phyloP scores from a whole-genome alignment of 1,139 yeast genomes.

The Diutina rugosa region DNA sequence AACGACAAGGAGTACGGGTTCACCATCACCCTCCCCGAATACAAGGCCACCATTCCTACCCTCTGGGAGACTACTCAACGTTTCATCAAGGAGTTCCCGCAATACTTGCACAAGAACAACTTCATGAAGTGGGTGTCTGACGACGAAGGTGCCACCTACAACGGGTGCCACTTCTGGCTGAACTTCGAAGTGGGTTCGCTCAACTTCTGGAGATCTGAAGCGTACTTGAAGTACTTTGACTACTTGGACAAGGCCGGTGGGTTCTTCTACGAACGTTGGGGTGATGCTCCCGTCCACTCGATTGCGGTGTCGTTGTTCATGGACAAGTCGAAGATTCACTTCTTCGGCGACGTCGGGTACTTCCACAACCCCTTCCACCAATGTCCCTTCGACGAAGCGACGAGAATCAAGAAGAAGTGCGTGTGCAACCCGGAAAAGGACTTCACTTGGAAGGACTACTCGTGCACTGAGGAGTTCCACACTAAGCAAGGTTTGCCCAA shows the following conservation, averaged over 20 bases:
- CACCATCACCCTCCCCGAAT: slow-evolving; percentile 1
- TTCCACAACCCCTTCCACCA: slow-evolving; percentile 2
- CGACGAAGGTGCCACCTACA: background rate
- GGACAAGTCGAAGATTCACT: slow-evolving; percentile 2
- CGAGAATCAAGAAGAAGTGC: slow-evolving; percentile 34
- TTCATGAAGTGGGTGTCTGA: background rate
- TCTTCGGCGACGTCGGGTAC: slow-evolving; percentile 2
- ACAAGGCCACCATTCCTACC: background rate
- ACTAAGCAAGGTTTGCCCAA: slow-evolving; percentile 29
- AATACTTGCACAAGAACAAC: slow-evolving; percentile 1
- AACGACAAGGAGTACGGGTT: slow-evolving; percentile 3
- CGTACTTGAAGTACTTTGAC: slow-evolving; percentile 2
- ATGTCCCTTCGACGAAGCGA: slow-evolving; percentile 18
- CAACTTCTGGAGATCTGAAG: slow-evolving; percentile 1
- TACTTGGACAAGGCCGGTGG: slow-evolving; percentile 2
- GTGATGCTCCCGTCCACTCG: slow-evolving; percentile 3
- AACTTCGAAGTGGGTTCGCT: slow-evolving; percentile 1
- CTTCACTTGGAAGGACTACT: slow-evolving; percentile 41
- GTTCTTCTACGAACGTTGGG: slow-evolving; percentile 3
- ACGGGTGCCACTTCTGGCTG: slow-evolving; percentile 2
- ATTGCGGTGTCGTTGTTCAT: slow-evolving; percentile 2
- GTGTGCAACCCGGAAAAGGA: slow-evolving; percentile 36
- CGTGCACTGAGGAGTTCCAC: slow-evolving; percentile 39
- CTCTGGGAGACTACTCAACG: background rate
- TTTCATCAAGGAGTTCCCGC: slow-evolving; percentile 2